These are phyloP conservation scores for Fusarium sp. DNA, from an alignment of 2,329 filamentous ascomycete species.

Conservation along the genomic window DNA sequence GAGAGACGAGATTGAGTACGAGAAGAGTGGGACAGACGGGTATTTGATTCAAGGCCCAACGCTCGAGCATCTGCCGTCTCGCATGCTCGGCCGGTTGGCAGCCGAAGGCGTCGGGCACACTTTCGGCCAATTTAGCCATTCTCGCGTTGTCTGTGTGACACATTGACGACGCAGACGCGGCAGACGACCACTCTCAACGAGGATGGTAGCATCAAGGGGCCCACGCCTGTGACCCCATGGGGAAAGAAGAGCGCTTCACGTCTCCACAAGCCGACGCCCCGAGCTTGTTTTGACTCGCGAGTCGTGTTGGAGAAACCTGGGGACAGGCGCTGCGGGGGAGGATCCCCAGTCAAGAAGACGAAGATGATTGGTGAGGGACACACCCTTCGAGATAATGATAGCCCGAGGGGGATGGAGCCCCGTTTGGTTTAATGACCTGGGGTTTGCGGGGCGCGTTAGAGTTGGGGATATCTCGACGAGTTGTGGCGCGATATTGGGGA, in stretches of 20 bases:
- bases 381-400: slow-evolving; percentile 37
- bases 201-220: slow-evolving; percentile 22
- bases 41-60: slow-evolving; percentile 19
- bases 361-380: slow-evolving; percentile 18
- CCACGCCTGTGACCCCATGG: slow-evolving; percentile 31
- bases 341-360: not conserved
- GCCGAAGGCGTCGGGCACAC: slow-evolving; percentile 34
- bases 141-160: not conserved
- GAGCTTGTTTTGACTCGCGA: slow-evolving; percentile 1
- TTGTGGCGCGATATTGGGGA: slow-evolving; percentile 9
- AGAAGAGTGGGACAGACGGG: not conserved
- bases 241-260: slow-evolving; percentile 26
- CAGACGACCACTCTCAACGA: no score
- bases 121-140: slow-evolving; percentile 32
- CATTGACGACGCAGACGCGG: no score
- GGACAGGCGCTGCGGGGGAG: slow-evolving; percentile 31
- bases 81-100: slow-evolving; percentile 26
- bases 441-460: slow-evolving; percentile 1
- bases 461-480: not conserved
- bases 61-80: slow-evolving; percentile 5
- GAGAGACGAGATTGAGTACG: not conserved
- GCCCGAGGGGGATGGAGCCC: slow-evolving; percentile 33
- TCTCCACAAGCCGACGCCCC: slow-evolving; percentile 8
- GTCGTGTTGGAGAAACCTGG: slow-evolving; percentile 42
- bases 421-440: no score